phyloP scores from a whole-genome alignment of 768 basidiomycete species.

The Pleurotus giganteus region DNA sequence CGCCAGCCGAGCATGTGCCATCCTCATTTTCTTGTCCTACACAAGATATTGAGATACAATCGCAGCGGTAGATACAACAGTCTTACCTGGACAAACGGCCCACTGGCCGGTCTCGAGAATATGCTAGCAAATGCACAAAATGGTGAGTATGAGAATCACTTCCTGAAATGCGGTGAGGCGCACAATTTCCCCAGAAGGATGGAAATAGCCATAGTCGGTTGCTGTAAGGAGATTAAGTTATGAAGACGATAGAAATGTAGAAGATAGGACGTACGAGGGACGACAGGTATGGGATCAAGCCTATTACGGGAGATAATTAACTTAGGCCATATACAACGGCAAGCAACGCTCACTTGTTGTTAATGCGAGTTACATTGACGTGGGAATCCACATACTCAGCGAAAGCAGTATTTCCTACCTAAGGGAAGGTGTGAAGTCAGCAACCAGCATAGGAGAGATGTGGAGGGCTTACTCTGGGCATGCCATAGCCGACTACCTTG shows the following conservation, averaged over 20 bases:
- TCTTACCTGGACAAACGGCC: conserved; percentile 20
- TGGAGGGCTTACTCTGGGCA: background rate
- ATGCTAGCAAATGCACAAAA: background rate
- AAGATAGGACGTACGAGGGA: background rate
- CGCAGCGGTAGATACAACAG: background rate
- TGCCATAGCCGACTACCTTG: background rate
- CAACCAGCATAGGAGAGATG: background rate
- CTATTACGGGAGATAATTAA: background rate
- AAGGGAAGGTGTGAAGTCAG: no score
- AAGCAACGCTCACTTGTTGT: background rate
- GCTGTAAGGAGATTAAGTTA: background rate
- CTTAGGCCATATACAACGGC: background rate
- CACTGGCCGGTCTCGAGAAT: conserved; percentile 14
- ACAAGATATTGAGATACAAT: background rate
- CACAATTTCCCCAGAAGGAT: conserved; percentile 3
- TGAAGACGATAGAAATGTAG: background rate
- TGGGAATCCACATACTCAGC: conserved; percentile 1
- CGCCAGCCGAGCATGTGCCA: conserved; percentile 18
- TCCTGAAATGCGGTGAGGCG: background rate
- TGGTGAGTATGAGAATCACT: background rate
- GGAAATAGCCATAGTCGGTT: conserved; percentile 4
- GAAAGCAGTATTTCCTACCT: conserved; percentile 7
- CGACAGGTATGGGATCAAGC: conserved; percentile 6
- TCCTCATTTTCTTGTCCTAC: conserved; percentile 20
- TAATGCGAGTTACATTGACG: background rate